Evolutionary conservation across 768 basidiomycete genomes (phyloP).

Genomic region (Podaxis mareebaensis): DNA sequence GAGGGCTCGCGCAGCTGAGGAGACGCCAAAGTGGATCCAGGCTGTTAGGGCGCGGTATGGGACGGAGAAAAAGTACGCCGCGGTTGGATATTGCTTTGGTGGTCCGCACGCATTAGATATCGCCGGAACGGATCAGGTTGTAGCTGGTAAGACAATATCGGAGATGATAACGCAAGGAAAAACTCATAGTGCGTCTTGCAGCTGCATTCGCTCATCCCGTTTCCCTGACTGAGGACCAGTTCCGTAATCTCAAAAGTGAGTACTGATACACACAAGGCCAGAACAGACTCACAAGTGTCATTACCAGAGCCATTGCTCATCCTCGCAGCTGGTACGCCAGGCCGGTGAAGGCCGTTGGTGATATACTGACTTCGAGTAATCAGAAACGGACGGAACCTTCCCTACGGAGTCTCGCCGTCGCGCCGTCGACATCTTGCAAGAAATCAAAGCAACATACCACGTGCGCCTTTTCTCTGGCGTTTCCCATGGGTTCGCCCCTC

Average conservation of each 20-base stretch:
- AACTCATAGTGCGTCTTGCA: constrained; percentile 20
- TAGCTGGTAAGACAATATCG: constrained; percentile 39
- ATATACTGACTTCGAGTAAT: neutral
- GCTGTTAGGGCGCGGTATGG: constrained; percentile 49
- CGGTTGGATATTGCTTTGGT: constrained; percentile 61
- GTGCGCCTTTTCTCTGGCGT: constrained; percentile 58
- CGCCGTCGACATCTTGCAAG: constrained; percentile 56
- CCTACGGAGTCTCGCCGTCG: constrained; percentile 49
- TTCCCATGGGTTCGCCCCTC: constrained; percentile 48
- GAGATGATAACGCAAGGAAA: neutral
- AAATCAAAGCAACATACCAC: constrained; percentile 52
- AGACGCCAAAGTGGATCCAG: constrained; percentile 52
- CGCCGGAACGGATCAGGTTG: constrained; percentile 44
- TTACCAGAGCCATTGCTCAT: constrained; percentile 52
- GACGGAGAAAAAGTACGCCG: constrained; percentile 38
- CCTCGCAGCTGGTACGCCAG: constrained; percentile 49
- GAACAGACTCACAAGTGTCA: neutral
- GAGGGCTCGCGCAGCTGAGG: constrained; percentile 35
- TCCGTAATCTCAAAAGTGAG: constrained; percentile 49
- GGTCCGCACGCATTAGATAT: constrained; percentile 52
- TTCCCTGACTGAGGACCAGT: constrained; percentile 45
- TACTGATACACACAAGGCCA: neutral
- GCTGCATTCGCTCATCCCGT: constrained; percentile 62
- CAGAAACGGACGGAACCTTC: constrained; percentile 60
- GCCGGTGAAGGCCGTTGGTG: neutral